Base-by-base conservation (phyloP, 2,329 filamentous ascomycete genomes). In the Claviceps monticola region DNA sequence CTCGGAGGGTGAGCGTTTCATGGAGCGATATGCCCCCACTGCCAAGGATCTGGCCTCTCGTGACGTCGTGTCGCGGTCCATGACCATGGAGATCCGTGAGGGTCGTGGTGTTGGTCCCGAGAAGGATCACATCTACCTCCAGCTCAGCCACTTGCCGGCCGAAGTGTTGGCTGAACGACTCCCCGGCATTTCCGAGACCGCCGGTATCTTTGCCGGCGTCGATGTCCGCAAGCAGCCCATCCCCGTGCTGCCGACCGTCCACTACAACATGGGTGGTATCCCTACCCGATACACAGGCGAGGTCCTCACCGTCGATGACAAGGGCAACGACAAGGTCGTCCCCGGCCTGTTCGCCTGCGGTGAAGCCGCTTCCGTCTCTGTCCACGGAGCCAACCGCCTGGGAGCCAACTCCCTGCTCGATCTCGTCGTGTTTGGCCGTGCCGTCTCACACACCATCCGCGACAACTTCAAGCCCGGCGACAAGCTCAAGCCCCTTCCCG, bases 221-320 rank as follows among this genome's bases (percentile, higher is more conserved):
- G 93, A 98, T 69, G 91, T 98, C 60, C 85, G 83, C 66, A 96
- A 95, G 77, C 87, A 96, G 73, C 91, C 91, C 58, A 97, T 97
- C 61, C 91, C 91, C 56, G 91, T 97, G 59, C 78, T 97, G 56
- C 91, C 91, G 53, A 97, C 91, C 45, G 91, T 96, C 60, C 90
- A 98, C 78, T 98, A 98, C 80, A 96, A 96, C 80, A 98, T 97
- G 93, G 91, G 91, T 71, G 91, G 93, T 79, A 96, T 98, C 61
- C 91, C 91, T 50, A 97, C 93, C 60, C 88, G 88, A 65, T 97
- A 95, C 79, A 96, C 88, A 56, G 91, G 93, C 70, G 89, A 98
- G 74, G 93, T 97, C 55, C 72, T 98, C 60, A 94, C 88, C 17
- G 75, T 95, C 50, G 88, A 96, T 61, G 84, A 86, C 65, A 69